These are phyloP conservation scores for Sporisorium scitamineum DNA, from an alignment of 1,284 basidiomycete species.

Conservation along the genomic window DNA sequence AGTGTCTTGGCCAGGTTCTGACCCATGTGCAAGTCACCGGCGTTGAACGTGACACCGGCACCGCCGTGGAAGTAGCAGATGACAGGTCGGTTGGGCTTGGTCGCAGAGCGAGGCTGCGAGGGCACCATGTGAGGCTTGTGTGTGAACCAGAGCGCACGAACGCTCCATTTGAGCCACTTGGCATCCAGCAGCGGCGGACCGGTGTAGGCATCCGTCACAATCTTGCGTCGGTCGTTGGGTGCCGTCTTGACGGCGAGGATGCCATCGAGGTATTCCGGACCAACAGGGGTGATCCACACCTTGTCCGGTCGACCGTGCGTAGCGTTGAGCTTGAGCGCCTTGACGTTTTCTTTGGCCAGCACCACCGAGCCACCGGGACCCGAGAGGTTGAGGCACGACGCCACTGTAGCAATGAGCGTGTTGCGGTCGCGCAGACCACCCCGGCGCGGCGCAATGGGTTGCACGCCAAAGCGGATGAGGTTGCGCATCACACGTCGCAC, in stretches of 20 bases:
- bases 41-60: slow-evolving; percentile 64
- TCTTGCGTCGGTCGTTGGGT: slow-evolving; percentile 38
- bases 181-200: slow-evolving; percentile 64
- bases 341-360: slow-evolving; percentile 41
- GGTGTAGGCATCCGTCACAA: slow-evolving; percentile 48
- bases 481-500: slow-evolving; percentile 56
- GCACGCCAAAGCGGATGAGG: slow-evolving; percentile 55
- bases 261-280: slow-evolving; percentile 58
- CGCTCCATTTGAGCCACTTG: slow-evolving; percentile 60
- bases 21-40: slow-evolving; percentile 65
- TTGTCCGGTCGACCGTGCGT: slow-evolving; percentile 51
- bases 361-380: slow-evolving; percentile 62
- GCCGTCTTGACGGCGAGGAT: slow-evolving; percentile 59
- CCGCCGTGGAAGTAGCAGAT: slow-evolving; percentile 68
- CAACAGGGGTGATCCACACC: slow-evolving; percentile 64
- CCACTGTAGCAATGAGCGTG: slow-evolving; percentile 50
- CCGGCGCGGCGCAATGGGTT: slow-evolving; percentile 62
- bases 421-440: slow-evolving; percentile 59
- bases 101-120: slow-evolving; percentile 26
- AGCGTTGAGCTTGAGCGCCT: slow-evolving; percentile 54
- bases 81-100: slow-evolving; percentile 50
- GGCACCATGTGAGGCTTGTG: slow-evolving; percentile 47
- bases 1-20: slow-evolving; percentile 57
- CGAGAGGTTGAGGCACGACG: slow-evolving; percentile 51
- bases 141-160: slow-evolving; percentile 65